These are phyloP conservation scores for Vaucheria bursata DNA, from an alignment of 352 stramenopile genomes.

Conservation along the genomic window DNA sequence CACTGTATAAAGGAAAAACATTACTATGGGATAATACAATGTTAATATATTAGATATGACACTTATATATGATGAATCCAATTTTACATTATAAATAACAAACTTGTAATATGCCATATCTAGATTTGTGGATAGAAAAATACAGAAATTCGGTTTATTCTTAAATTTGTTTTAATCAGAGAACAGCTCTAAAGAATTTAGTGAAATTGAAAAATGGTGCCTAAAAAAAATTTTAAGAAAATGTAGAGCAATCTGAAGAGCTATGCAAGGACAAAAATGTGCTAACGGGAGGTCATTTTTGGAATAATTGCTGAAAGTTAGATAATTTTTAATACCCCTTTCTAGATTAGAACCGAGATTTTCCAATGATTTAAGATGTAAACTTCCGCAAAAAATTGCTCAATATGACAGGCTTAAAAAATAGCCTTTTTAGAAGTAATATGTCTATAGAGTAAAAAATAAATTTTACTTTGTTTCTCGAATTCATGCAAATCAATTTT, in stretches of 20 bases:
- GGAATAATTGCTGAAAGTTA: too few species aligned
- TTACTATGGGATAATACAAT: not conserved
- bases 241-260: too few species aligned
- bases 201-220: too few species aligned
- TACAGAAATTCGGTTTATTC: too few species aligned
- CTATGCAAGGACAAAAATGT: too few species aligned
- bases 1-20: slow-evolving; percentile 6
- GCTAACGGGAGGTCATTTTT: too few species aligned
- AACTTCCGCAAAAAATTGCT: not conserved
- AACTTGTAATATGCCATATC: not conserved
- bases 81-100: slow-evolving; percentile 2
- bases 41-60: not conserved
- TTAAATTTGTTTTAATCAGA: too few species aligned
- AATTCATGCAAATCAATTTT: not conserved
- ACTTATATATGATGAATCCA: not conserved
- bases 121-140: slow-evolving; percentile 3
- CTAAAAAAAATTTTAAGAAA: too few species aligned
- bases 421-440: not conserved
- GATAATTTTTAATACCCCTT: too few species aligned
- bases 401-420: not conserved
- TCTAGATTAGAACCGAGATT: too few species aligned
- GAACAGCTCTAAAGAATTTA: too few species aligned
- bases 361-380: too few species aligned
- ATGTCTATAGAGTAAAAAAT: not conserved
- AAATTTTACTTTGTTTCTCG: not conserved